Evolutionary conservation across 1,284 basidiomycete species (phyloP).

Genomic region (Moesziomyces parantarcticus): DNA sequence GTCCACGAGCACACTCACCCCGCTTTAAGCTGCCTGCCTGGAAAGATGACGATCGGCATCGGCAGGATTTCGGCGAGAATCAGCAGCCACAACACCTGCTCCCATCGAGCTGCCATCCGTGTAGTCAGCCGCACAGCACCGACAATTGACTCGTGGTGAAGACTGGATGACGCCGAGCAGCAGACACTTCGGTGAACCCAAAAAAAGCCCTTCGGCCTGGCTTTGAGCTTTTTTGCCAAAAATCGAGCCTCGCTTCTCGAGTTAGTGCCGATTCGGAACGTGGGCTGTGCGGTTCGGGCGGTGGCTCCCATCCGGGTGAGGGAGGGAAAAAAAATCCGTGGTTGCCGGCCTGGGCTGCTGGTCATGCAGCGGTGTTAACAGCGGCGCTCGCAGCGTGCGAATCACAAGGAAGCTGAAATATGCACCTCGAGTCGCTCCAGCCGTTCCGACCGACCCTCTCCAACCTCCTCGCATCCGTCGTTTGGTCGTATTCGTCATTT

Average conservation of each 20-base stretch:
- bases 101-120: too few relatives aligned
- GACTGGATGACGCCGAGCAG: too few relatives aligned
- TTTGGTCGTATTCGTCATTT: constrained; percentile 37
- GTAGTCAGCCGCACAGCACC: too few relatives aligned
- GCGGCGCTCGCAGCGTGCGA: neutral
- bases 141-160: too few relatives aligned
- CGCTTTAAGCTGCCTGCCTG: neutral
- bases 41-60: neutral
- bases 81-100: too few relatives aligned
- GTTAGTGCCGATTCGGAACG: neutral
- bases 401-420: constrained; percentile 1
- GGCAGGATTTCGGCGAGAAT: neutral
- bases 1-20: neutral
- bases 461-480: constrained; percentile 7
- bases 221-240: neutral
- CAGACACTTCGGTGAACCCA: too few relatives aligned
- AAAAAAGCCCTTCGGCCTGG: neutral
- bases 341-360: neutral
- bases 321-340: neutral
- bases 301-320: neutral
- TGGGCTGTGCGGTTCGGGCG: neutral
- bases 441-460: constrained; percentile 7
- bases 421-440: constrained; percentile 27
- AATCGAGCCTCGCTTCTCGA: neutral
- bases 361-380: neutral